Base-by-base conservation (phyloP, 139 green algal genomes). In the Auxenochlorella pyrenoidosa region DNA sequence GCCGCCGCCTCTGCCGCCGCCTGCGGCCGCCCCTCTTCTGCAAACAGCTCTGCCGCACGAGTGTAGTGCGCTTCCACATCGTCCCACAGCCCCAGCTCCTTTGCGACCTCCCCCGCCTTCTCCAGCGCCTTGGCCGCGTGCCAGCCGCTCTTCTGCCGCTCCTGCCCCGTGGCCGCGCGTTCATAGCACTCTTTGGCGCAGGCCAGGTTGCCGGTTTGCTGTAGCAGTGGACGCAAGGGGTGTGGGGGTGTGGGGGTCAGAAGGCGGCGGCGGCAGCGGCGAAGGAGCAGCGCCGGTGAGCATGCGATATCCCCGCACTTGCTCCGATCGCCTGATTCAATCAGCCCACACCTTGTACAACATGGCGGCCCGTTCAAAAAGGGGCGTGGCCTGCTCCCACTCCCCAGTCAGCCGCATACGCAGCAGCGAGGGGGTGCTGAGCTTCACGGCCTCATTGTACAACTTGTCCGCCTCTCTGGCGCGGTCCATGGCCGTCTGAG, bases 41-140 rank as follows among this genome's bases (percentile, higher is more conserved):
- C 65, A 85, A 90, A 98, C 24, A 77, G 75, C 66, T 92, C 83
- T 16, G 89, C 92, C 36, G 94, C 92, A 5, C 82, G 68, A 32
- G 38, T 71, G 41, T 89, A 94, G 58, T 82, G 82, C 19, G 26
- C 76, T 66, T 87, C 38, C 44, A 89, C 81, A 1, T 80, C 90
- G 22, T 71, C 60, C 68, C 66, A 89, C 1, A 54, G 40, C 26
- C 72, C 60, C 26, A 88, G 40, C 24, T 86, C 87, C 24, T 40
- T 75, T 8, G 87, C 87, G 13, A 77, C 65, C 43, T 91, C 87
- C 0, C 58, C 87, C 4, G 90, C 90, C 63, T 90, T 87, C 38
- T 94, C 92, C 87, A 96, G 60, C 82, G 94, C 89, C 87, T 97
- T 97, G 26, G 88, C 95, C 6, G 95, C 93, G 65, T 98, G 95